These are phyloP conservation scores for Aureobasidium lini DNA, from an alignment of 2,329 filamentous ascomycete species.

Conservation along the genomic window DNA sequence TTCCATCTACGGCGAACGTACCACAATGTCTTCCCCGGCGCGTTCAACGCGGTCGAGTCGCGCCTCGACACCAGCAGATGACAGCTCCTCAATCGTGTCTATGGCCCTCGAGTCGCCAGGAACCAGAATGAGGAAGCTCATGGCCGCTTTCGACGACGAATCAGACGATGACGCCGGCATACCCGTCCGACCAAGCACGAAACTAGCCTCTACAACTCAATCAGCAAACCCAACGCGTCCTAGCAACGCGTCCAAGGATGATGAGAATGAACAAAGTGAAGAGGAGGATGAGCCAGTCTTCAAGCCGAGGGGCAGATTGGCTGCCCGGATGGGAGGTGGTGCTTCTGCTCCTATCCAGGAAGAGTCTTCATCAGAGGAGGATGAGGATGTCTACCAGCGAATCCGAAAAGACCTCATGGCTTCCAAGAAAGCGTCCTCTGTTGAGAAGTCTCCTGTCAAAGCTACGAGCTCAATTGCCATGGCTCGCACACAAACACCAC, in stretches of 20 bases:
- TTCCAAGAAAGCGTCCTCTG: conserved; percentile 22
- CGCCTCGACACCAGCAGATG: conserved; percentile 13
- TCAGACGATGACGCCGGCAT: conserved; percentile 27
- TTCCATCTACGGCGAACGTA: background rate
- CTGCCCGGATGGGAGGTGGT: conserved; percentile 52
- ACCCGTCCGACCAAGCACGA: background rate
- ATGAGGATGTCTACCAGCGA: conserved; percentile 32
- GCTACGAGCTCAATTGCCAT: background rate
- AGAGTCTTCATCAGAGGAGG: conserved; percentile 18
- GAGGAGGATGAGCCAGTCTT: conserved; percentile 31
- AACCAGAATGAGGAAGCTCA: conserved; percentile 42
- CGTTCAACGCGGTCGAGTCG: conserved; percentile 15
- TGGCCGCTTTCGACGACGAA: conserved; percentile 39
- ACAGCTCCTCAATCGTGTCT: conserved; percentile 12
- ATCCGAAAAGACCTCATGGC: conserved; percentile 39
- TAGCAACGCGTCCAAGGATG: background rate
- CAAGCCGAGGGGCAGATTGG: conserved; percentile 54
- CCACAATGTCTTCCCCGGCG: conserved; percentile 13
- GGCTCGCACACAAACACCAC: background rate
- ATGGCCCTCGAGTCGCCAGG: conserved; percentile 31
- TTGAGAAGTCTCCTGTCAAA: conserved; percentile 3
- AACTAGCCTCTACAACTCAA: background rate
- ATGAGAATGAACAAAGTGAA: conserved; percentile 27
- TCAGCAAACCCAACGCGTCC: background rate
- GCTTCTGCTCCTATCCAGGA: conserved; percentile 16